phyloP scores from a whole-genome alignment of 1,284 basidiomycete species.

The Tylopilus orsonianus region DNA sequence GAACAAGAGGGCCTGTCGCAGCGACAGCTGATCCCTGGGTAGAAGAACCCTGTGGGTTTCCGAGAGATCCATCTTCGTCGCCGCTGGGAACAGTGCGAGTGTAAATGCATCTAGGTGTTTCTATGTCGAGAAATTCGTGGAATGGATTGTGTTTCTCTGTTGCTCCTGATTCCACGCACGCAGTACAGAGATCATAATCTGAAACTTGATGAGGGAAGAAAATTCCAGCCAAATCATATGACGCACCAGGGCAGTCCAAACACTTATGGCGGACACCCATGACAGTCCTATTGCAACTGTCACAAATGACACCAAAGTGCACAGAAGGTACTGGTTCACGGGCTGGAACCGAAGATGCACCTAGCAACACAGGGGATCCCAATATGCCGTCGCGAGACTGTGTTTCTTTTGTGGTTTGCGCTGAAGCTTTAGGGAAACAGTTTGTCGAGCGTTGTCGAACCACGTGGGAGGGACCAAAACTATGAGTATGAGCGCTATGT shows the following conservation, averaged over 20 bases:
- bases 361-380: neutral
- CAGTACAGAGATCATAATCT: constrained; percentile 73
- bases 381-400: neutral
- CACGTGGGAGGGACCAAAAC: constrained; percentile 32
- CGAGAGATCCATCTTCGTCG: constrained; percentile 15
- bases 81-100: constrained; percentile 57
- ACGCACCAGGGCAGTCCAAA: constrained; percentile 64
- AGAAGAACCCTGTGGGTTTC: constrained; percentile 3
- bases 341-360: neutral
- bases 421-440: constrained; percentile 1
- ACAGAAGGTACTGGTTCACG: constrained; percentile 7
- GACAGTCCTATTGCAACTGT: constrained; percentile 54
- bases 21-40: neutral
- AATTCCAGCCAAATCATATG: neutral
- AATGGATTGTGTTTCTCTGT: constrained; percentile 52
- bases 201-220: constrained; percentile 1
- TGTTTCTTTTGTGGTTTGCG: neutral
- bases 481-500: constrained; percentile 27
- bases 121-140: constrained; percentile 71
- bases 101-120: constrained; percentile 59
- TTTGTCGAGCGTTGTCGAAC: constrained; percentile 19
- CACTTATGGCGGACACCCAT: constrained; percentile 72
- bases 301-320: constrained; percentile 33
- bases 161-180: constrained; percentile 47
- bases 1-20: constrained; percentile 26